A percentile compares a stretch with the other conserved stretches of the same genome.
These are phyloP conservation scores for Microdochium trichocladiopsis DNA, from an alignment of 2,329 filamentous ascomycete species.

Conservation along the genomic window DNA sequence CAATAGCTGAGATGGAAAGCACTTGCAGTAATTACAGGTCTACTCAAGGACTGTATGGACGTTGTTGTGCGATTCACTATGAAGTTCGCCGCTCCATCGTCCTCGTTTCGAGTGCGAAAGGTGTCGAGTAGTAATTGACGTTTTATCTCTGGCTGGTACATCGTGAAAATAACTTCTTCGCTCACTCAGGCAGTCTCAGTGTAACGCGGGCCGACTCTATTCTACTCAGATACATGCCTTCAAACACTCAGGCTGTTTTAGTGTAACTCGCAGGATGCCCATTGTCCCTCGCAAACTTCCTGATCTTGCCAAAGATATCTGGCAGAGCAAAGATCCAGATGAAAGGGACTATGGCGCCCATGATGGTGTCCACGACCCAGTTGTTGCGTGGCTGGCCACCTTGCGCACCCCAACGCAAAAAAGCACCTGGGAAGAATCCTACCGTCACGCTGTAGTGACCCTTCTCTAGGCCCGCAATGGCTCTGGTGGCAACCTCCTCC, in stretches of 20 bases:
- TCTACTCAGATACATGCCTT: not conserved
- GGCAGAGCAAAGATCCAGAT: constrained; percentile 51
- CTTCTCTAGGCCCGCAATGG: constrained; percentile 69
- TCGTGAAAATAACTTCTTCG: too few species aligned
- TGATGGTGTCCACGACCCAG: constrained; percentile 51
- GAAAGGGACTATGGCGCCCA: constrained; percentile 44
- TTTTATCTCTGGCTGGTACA: too few species aligned
- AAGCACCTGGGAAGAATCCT: constrained; percentile 54
- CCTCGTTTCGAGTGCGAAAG: too few species aligned
- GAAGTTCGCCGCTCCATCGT: too few species aligned
- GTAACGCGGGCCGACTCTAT: not conserved
- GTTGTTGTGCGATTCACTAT: too few species aligned
- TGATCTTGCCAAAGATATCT: constrained; percentile 51
- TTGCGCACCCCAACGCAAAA: constrained; percentile 60
- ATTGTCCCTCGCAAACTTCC: constrained; percentile 46
- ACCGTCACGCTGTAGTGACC: constrained; percentile 78
- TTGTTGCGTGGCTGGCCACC: constrained; percentile 52
- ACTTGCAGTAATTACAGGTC: too few species aligned
- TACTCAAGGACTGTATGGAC: too few species aligned
- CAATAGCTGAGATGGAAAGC: too few species aligned
- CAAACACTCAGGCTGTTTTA: not conserved
- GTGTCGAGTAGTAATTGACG: too few species aligned
- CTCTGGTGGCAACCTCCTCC: constrained; percentile 64
- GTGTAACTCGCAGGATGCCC: constrained; percentile 45
- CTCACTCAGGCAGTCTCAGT: too few species aligned